Base-by-base conservation (phyloP, 2,329 filamentous ascomycete species). In the Diaporthe citri region DNA sequence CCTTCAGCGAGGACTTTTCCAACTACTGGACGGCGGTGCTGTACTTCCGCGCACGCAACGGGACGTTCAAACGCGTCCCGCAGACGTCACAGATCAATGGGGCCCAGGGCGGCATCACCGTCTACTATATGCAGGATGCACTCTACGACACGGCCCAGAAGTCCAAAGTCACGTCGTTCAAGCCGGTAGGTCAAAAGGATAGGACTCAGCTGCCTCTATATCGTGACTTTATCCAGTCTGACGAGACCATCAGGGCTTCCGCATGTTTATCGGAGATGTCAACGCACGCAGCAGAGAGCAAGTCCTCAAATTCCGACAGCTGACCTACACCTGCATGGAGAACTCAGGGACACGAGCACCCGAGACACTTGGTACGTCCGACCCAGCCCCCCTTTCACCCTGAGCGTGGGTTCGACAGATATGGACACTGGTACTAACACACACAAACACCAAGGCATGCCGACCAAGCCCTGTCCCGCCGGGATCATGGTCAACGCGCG, bases 261-360 rank as follows among this genome's bases (percentile, higher is more conserved):
- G 84, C 71, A 85, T 86, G 84, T 82, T 85, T 22, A 82, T 83
- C 52, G 84, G 84, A 71, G 82, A 86, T 60, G 79, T 83, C n/a
- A 79, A 76, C 72, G 78, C 79, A n/a, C 78, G 81, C 51, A 82
- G 80, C 25, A 39, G 79, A 79, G 78, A 74, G 71, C 15, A 79
- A 80, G 67, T 72, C 31, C 46, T 64, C 57, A 48, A 81, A 80
- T 75, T 84, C 83, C 71, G 84, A 81, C 80, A 82, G 83, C 69
- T 82, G 82, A 66, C 62, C 74, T 84, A 83, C 79, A 83, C 82
- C 10, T 83, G 83, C n/a, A 82, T 80, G 56, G 78, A 84, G 57
- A n/a, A 51, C 71, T 28, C 71, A 56, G 39, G 31, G 31, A 60
- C 46, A 66, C 60, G 71, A 36, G 71, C 46, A n/a, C 60, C 79